A percentile compares a stretch with the other conserved stretches of the same genome.
Conservation (phyloP, 208 protist species). For the Naegleria lovaniensis region DNA sequence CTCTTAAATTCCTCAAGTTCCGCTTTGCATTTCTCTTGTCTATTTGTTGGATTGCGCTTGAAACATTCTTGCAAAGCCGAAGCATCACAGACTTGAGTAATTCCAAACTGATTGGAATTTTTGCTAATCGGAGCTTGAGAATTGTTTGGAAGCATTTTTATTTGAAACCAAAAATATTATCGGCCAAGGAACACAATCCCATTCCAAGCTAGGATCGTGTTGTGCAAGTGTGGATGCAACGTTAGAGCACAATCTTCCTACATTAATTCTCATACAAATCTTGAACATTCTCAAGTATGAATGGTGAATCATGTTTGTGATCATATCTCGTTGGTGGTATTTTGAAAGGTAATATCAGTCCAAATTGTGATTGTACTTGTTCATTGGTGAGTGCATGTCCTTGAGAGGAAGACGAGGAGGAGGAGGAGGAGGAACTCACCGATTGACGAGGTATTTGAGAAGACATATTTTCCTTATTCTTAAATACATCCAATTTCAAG, state of each 20-base stretch:
- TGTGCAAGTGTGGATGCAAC: no score
- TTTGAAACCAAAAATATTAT: no score
- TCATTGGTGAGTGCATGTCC: background rate
- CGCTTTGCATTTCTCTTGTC: background rate
- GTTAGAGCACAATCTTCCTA: no score
- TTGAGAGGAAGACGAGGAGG: background rate
- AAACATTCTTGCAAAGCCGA: background rate
- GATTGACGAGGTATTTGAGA: no score
- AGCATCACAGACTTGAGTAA: background rate
- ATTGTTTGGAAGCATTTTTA: no score
- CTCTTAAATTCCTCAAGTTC: background rate
- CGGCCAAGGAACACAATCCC: no score
- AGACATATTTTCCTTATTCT: background rate
- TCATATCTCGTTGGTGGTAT: background rate
- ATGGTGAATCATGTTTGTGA: background rate
- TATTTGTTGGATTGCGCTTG: background rate
- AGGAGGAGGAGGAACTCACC: no score
- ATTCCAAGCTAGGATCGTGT: no score
- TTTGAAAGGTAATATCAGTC: background rate
- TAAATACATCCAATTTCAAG: background rate
- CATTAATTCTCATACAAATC: background rate
- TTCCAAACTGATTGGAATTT: no score
- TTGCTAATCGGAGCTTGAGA: no score
- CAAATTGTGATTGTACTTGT: background rate
- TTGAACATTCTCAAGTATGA: background rate